Conservation (phyloP, 768 basidiomycete species). For the Termitomyces eurrhizus region DNA sequence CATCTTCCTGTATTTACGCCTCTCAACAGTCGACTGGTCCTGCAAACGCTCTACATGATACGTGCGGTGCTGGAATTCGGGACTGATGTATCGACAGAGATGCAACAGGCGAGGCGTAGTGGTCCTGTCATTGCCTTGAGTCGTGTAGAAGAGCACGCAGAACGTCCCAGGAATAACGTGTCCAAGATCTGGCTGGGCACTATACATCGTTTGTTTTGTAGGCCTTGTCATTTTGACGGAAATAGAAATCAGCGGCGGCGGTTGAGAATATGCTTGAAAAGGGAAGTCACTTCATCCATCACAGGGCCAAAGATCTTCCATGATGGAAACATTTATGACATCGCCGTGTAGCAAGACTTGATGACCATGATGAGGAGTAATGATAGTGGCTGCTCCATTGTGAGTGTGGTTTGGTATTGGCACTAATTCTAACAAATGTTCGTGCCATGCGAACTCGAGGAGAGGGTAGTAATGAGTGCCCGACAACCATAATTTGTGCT, state of each 20-base stretch:
- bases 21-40: slow-evolving; percentile 13
- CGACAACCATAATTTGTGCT: not conserved
- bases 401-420: not conserved
- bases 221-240: slow-evolving; percentile 28
- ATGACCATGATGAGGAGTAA: not conserved
- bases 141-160: slow-evolving; percentile 39
- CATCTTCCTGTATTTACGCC: slow-evolving; percentile 18
- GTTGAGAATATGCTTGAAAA: slow-evolving; percentile 21
- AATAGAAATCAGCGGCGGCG: slow-evolving; percentile 38
- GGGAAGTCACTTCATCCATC: slow-evolving; percentile 26
- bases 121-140: slow-evolving; percentile 25
- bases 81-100: slow-evolving; percentile 36
- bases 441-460: not conserved
- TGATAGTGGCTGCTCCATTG: not conserved
- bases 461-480: not conserved
- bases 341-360: not conserved
- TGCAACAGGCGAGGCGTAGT: slow-evolving; percentile 30
- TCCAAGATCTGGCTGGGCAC: slow-evolving; percentile 15
- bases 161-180: slow-evolving; percentile 40
- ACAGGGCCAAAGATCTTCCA: slow-evolving; percentile 33
- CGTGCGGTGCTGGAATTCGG: slow-evolving; percentile 7
- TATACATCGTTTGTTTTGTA: slow-evolving; percentile 2
- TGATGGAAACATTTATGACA: slow-evolving; percentile 30
- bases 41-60: not conserved
- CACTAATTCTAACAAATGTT: not conserved